Evolutionary conservation across 495 filamentous ascomycete species (phyloP).

Genomic region (Penicillium malachiteum): DNA sequence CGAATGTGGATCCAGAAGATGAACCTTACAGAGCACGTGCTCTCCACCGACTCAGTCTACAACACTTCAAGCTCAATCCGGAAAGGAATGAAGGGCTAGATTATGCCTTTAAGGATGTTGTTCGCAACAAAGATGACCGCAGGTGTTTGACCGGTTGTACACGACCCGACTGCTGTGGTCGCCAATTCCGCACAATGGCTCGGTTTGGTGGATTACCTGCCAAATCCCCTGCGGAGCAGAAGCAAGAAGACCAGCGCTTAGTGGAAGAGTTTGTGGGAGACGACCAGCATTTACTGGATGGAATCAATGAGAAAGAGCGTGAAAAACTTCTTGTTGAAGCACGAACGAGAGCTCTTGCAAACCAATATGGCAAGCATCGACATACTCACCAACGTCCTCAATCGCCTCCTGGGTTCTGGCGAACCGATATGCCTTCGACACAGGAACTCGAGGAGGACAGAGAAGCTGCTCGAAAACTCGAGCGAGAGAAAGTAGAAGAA

Average conservation of each 20-base stretch:
- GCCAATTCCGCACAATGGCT: slow-evolving; percentile 64
- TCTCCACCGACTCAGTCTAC: slow-evolving; percentile 49
- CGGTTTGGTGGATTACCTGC: slow-evolving; percentile 36
- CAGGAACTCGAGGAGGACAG: slow-evolving; percentile 69
- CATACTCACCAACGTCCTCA: slow-evolving; percentile 66
- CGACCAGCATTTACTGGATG: slow-evolving; percentile 36
- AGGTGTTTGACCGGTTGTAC: slow-evolving; percentile 78
- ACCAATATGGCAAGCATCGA: slow-evolving; percentile 72
- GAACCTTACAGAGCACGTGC: slow-evolving; percentile 54
- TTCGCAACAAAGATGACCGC: slow-evolving; percentile 72
- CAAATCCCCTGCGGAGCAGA: slow-evolving; percentile 20
- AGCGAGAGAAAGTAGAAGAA: slow-evolving; percentile 64
- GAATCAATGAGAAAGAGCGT: slow-evolving; percentile 51
- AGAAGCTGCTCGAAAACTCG: slow-evolving; percentile 56
- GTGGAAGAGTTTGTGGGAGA: slow-evolving; percentile 69
- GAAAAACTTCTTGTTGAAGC: slow-evolving; percentile 64
- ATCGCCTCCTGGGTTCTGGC: slow-evolving; percentile 87
- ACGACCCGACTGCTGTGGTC: slow-evolving; percentile 73
- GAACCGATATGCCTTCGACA: slow-evolving; percentile 80
- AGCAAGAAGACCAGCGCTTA: slow-evolving; percentile 52
- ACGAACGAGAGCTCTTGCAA: slow-evolving; percentile 62
- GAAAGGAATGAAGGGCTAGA: slow-evolving; percentile 66
- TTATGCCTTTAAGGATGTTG: slow-evolving; percentile 72
- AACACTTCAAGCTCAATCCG: slow-evolving; percentile 86
- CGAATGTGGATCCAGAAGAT: slow-evolving; percentile 28